A percentile compares a stretch with the other conserved stretches of the same genome.
Evolutionary conservation across 163 green algal species (phyloP).

Genomic region (Scenedesmus sp.): DNA sequence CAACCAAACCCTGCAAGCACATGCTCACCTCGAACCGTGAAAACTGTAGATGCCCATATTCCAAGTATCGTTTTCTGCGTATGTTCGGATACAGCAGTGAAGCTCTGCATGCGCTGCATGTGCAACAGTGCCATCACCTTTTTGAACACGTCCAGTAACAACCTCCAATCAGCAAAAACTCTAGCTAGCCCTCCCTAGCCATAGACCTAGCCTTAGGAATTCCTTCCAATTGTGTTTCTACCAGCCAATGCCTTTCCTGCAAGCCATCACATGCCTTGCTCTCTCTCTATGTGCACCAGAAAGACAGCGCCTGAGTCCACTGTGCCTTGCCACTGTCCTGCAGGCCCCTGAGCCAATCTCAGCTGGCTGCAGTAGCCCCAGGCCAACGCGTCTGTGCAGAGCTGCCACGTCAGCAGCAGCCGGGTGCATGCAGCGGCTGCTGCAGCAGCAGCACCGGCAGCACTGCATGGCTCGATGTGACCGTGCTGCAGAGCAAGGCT

Average conservation of each 20-base stretch:
- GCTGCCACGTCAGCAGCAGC: slow-evolving; percentile 15
- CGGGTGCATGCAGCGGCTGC: not conserved
- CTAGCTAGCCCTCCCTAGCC: too few species aligned
- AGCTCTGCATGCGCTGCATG: too few species aligned
- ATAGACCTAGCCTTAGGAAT: too few species aligned
- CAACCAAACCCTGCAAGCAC: not conserved
- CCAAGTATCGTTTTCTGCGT: too few species aligned
- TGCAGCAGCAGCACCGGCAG: slow-evolving; percentile 3
- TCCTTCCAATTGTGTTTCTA: too few species aligned
- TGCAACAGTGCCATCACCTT: too few species aligned
- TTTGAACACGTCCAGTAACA: too few species aligned
- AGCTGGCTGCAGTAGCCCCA: not conserved
- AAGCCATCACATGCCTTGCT: not conserved
- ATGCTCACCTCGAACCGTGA: not conserved
- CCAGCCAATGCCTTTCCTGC: not conserved
- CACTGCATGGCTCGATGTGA: not conserved
- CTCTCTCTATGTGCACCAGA: not conserved
- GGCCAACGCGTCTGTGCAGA: not conserved
- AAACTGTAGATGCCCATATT: too few species aligned
- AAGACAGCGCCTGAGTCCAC: not conserved
- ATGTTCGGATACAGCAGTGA: too few species aligned
- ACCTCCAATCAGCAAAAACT: too few species aligned
- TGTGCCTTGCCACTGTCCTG: not conserved
- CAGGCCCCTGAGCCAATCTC: not conserved
- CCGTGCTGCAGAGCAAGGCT: not conserved